Evolutionary conservation across 306 rosid genomes (phyloP), one percentile per base, ranked within the genome.

Genomic region (Vigna trinervia): DNA sequence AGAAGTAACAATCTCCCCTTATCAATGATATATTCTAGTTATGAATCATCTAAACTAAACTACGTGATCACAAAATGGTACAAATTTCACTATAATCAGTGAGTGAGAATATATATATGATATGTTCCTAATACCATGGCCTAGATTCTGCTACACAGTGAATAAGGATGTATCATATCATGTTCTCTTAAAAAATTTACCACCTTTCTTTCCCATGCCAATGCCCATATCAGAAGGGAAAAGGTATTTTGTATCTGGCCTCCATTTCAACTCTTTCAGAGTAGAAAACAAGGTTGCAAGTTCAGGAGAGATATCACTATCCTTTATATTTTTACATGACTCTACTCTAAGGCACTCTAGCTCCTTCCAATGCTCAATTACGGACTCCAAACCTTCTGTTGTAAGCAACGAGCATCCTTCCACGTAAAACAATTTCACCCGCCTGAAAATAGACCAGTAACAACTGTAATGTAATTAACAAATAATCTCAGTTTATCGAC

Each of bases 371-470:
- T 83, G 73, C 69, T 87, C 84, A 77, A 93, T 83, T 66, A 90
- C 91, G 8, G 88, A 82, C 77, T 88, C 97, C 74, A 93, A 78
- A 79, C 96, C 87, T 64, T 89, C 91, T 1, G 96, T 90, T 46
- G 97, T 90, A 71, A 93, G 86, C 82, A 90, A 75, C 11, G 96
- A 91, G 83, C 98, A 93, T 78, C 97, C 97, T 82, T 91, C 96
- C 57, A 91, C 69, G 73, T 84, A 86, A 15, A 90, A 79, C 74
- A 76, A 85, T 71, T 72, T 86, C 75, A 90, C 97, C 83, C 90
- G 82, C 96, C 98, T 93, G 93, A 78, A 38, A 54, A 84, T 67
- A 82, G 19, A 61, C 17, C 6, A 61, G 28, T 53, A 67, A 39
- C 34, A 62, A 73, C 53, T 56, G 43, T 17, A 22, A 47, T 26